These are phyloP conservation scores for Silybum marianum DNA, from an alignment of 129 eudicot species.

Conservation along the genomic window DNA sequence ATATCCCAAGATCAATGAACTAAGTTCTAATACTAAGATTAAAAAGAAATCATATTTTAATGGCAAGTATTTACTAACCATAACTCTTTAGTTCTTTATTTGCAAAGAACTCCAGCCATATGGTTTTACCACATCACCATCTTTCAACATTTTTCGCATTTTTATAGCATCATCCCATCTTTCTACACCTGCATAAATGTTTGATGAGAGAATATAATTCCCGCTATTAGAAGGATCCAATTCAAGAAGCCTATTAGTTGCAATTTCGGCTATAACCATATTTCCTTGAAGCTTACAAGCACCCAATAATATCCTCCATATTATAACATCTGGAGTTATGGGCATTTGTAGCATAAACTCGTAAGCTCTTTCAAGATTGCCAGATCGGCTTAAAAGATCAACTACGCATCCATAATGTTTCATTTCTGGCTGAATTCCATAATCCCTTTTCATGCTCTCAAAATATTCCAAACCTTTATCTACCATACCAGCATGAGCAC, in stretches of 20 bases:
- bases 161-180: slow-evolving; percentile 74
- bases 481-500: slow-evolving; percentile 65
- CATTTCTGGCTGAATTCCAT: slow-evolving; percentile 62
- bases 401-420: slow-evolving; percentile 76
- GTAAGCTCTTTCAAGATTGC: slow-evolving; percentile 49
- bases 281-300: slow-evolving; percentile 64
- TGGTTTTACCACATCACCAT: slow-evolving; percentile 51
- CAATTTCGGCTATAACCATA: slow-evolving; percentile 51
- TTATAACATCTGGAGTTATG: slow-evolving; percentile 42
- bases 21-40: background rate
- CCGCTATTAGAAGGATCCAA: slow-evolving; percentile 59
- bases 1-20: background rate
- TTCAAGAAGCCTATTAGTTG: slow-evolving; percentile 51
- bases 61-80: background rate
- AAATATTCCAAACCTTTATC: slow-evolving; percentile 62
- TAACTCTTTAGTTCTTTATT: slow-evolving; percentile 12
- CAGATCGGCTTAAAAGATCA: slow-evolving; percentile 66
- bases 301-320: slow-evolving; percentile 69
- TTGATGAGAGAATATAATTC: slow-evolving; percentile 60
- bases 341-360: slow-evolving; percentile 62
- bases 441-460: slow-evolving; percentile 54
- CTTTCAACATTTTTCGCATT: slow-evolving; percentile 58
- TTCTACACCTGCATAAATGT: slow-evolving; percentile 54
- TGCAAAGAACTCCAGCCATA: slow-evolving; percentile 61
- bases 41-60: too few species aligned